Conservation (phyloP, 1,284 basidiomycete species). For the Ganoderma boninense region DNA sequence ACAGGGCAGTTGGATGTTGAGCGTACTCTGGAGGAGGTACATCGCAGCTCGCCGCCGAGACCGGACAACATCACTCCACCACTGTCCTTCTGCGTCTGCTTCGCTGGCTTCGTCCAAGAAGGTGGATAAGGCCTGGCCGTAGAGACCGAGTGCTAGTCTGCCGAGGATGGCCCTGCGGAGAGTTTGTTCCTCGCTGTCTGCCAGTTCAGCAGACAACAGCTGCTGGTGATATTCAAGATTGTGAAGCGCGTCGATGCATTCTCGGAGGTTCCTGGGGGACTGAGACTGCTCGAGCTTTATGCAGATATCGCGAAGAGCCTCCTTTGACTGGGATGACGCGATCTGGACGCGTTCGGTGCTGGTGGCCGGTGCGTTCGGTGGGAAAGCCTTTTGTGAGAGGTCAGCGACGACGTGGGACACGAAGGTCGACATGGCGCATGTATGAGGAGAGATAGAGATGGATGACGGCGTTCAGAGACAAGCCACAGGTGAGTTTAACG, state of each 20-base stretch:
- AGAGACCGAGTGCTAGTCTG: slow-evolving; percentile 63
- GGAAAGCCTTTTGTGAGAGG: slow-evolving; percentile 35
- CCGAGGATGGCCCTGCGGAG: slow-evolving; percentile 46
- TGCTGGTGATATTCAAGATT: slow-evolving; percentile 31
- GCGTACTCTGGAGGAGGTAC: slow-evolving; percentile 75
- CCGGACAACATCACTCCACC: slow-evolving; percentile 75
- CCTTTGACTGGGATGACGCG: slow-evolving; percentile 27
- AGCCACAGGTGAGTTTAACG: too few relatives aligned
- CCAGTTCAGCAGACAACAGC: slow-evolving; percentile 20
- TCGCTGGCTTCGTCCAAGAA: slow-evolving; percentile 68
- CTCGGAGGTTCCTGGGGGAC: slow-evolving; percentile 24
- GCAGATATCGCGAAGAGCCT: slow-evolving; percentile 40
- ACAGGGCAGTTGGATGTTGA: slow-evolving; percentile 5
- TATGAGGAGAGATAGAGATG: background rate
- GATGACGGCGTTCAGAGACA: too few relatives aligned
- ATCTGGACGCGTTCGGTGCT: slow-evolving; percentile 16
- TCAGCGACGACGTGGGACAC: slow-evolving; percentile 42
- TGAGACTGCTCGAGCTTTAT: slow-evolving; percentile 39
- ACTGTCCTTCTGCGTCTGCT: slow-evolving; percentile 75
- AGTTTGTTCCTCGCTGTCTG: slow-evolving; percentile 39
- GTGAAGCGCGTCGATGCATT: slow-evolving; percentile 37
- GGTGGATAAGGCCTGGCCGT: slow-evolving; percentile 63
- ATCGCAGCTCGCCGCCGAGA: slow-evolving; percentile 57
- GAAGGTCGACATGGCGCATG: slow-evolving; percentile 40
- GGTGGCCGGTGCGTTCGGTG: slow-evolving; percentile 23